phyloP scores from a whole-genome alignment of 1,139 yeast species.

The Saccharomycopsis hybrid region DNA sequence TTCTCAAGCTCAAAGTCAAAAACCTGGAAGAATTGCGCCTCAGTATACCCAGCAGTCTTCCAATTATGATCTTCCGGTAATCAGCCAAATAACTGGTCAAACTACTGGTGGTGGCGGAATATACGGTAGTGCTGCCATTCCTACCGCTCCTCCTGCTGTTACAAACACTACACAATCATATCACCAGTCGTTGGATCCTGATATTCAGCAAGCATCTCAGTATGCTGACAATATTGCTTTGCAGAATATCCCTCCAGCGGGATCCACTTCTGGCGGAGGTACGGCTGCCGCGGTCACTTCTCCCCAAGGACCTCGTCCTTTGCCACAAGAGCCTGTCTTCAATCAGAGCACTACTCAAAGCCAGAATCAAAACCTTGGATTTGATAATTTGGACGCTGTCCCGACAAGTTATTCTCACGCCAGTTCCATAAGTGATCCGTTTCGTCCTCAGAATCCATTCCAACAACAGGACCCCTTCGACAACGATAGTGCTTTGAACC shows the following conservation, averaged over 20 bases:
- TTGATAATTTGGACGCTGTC: background rate
- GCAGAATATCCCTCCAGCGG: constrained; percentile 2
- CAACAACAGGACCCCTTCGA: background rate
- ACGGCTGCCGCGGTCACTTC: background rate
- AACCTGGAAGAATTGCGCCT: too few relatives aligned
- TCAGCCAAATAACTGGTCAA: background rate
- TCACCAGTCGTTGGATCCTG: background rate
- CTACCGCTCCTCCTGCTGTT: too few relatives aligned
- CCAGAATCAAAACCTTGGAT: background rate
- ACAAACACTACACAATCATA: background rate
- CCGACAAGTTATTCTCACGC: background rate
- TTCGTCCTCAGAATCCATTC: background rate
- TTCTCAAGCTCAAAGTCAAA: too few relatives aligned
- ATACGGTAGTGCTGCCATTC: background rate
- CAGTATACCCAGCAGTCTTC: background rate
- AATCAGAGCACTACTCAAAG: background rate
- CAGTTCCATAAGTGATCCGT: background rate
- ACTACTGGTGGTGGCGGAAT: background rate
- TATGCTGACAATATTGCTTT: constrained; percentile 6
- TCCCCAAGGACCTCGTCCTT: constrained; percentile 3
- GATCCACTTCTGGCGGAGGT: too few relatives aligned
- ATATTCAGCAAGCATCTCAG: background rate
- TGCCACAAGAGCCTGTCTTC: constrained; percentile 6
- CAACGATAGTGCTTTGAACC: background rate
- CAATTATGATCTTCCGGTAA: background rate